phyloP scores from a whole-genome alignment of 1,139 yeast genomes.

The Lodderomyces jiufengensis region DNA sequence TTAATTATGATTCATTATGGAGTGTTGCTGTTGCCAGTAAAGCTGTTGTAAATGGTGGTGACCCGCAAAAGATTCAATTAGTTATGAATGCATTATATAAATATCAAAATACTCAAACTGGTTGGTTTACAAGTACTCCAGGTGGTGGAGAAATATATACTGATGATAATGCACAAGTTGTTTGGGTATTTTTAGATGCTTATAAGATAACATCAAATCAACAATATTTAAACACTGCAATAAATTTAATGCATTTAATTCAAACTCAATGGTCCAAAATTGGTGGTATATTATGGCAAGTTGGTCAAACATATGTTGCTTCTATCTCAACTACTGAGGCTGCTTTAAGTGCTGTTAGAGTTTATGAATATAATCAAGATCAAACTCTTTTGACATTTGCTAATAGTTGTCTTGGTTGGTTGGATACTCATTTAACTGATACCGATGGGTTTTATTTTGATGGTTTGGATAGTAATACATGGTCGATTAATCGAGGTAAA shows the following conservation, averaged over 20 bases:
- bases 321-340: constrained; percentile 35
- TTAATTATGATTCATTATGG: constrained; percentile 21
- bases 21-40: constrained; percentile 23
- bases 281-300: constrained; percentile 33
- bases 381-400: constrained; percentile 20
- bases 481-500: constrained; percentile 25
- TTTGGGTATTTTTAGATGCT: constrained; percentile 30
- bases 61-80: constrained; percentile 4
- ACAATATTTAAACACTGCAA: constrained; percentile 18
- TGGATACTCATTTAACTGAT: constrained; percentile 22
- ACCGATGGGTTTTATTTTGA: constrained; percentile 26
- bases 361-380: constrained; percentile 21
- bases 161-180: constrained; percentile 34
- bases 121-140: constrained; percentile 27
- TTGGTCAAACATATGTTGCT: constrained; percentile 23
- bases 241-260: constrained; percentile 16
- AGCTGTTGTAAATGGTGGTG: constrained; percentile 15
- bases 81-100: constrained; percentile 14
- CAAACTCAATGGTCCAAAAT: constrained; percentile 18
- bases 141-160: constrained; percentile 27
- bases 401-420: constrained; percentile 21
- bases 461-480: constrained; percentile 17
- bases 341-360: constrained; percentile 29
- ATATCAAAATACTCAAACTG: constrained; percentile 13
- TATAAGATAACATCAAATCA: constrained; percentile 16